A percentile compares a stretch with the other conserved stretches of the same genome.
phyloP scores from a whole-genome alignment of 1,139 yeast genomes.

The Lodderomyces orthopsilosis region DNA sequence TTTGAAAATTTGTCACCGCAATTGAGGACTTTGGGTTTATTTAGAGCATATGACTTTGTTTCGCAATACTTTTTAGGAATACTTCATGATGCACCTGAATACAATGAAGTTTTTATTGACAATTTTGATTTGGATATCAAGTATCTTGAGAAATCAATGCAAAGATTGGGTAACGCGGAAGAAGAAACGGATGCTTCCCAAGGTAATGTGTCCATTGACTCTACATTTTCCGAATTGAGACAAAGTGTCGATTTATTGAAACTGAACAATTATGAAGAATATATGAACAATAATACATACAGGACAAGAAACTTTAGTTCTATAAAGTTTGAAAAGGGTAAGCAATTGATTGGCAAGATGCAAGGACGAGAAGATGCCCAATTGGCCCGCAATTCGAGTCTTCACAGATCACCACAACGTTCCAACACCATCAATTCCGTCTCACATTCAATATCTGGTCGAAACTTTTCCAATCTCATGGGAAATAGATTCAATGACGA shows the following conservation, averaged over 20 bases:
- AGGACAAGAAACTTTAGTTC: slow-evolving; percentile 45
- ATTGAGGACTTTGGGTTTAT: slow-evolving; percentile 73
- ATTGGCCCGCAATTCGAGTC: slow-evolving; percentile 4
- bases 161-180: slow-evolving; percentile 16
- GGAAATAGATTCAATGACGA: slow-evolving; percentile 4
- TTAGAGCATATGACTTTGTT: slow-evolving; percentile 83
- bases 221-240: slow-evolving; percentile 46
- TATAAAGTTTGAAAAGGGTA: slow-evolving; percentile 42
- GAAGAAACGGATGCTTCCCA: slow-evolving; percentile 20
- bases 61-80: slow-evolving; percentile 67
- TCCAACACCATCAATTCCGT: slow-evolving; percentile 2
- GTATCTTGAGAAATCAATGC: slow-evolving; percentile 43
- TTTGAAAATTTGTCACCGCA: slow-evolving; percentile 77
- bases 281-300: slow-evolving; percentile 34
- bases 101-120: slow-evolving; percentile 39
- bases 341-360: slow-evolving; percentile 38
- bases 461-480: slow-evolving; percentile 8
- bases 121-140: slow-evolving; percentile 45
- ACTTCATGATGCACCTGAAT: slow-evolving; percentile 48
- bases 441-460: slow-evolving; percentile 7
- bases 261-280: slow-evolving; percentile 38
- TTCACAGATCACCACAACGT: background rate
- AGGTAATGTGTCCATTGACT: slow-evolving; percentile 40
- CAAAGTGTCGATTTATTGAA: slow-evolving; percentile 44
- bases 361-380: slow-evolving; percentile 11